Percentiles rank a stretch among this genome's conserved stretches.
These are phyloP conservation scores for Boletus subparvulus DNA, from an alignment of 768 basidiomycete species.

Conservation along the genomic window DNA sequence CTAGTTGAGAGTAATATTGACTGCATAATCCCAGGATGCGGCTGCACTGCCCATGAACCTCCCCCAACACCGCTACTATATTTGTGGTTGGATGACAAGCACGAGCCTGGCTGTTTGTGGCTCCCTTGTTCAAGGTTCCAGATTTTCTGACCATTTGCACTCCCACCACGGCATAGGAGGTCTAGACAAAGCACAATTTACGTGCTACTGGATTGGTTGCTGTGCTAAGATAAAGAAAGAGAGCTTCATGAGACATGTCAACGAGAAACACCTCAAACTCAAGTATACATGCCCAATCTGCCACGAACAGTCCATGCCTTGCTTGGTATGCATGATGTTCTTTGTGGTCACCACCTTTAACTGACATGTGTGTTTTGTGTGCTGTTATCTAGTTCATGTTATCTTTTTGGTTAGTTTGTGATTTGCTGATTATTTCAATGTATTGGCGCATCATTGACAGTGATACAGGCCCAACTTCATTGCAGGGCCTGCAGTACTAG, in stretches of 20 bases:
- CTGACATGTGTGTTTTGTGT: no score
- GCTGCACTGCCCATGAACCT: background rate
- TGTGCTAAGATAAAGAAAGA: slow-evolving; percentile 17
- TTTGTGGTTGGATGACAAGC: slow-evolving; percentile 21
- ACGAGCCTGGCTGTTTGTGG: background rate
- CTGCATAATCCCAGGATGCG: slow-evolving; percentile 6
- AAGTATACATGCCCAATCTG: slow-evolving; percentile 18
- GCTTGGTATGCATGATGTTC: no score
- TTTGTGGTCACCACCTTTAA: no score
- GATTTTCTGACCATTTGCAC: slow-evolving; percentile 26
- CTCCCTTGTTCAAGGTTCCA: background rate
- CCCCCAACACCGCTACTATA: slow-evolving; percentile 7
- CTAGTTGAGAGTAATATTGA: slow-evolving; percentile 5
- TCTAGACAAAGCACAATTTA: slow-evolving; percentile 7
- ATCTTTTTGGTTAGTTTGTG: no score
- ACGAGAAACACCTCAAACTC: slow-evolving; percentile 21
- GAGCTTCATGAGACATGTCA: slow-evolving; percentile 23
- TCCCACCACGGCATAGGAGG: slow-evolving; percentile 17
- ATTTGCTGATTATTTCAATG: no score
- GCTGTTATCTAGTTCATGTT: no score
- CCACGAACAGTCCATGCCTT: slow-evolving; percentile 20
- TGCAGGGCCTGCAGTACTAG: no score
- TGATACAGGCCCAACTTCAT: no score
- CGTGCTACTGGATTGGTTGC: slow-evolving; percentile 20
- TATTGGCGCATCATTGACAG: no score